Evolutionary conservation across 805 yeast genomes (phyloP), one percentile per base, ranked within the genome.

Genomic region (Suhomyces emberorum): DNA sequence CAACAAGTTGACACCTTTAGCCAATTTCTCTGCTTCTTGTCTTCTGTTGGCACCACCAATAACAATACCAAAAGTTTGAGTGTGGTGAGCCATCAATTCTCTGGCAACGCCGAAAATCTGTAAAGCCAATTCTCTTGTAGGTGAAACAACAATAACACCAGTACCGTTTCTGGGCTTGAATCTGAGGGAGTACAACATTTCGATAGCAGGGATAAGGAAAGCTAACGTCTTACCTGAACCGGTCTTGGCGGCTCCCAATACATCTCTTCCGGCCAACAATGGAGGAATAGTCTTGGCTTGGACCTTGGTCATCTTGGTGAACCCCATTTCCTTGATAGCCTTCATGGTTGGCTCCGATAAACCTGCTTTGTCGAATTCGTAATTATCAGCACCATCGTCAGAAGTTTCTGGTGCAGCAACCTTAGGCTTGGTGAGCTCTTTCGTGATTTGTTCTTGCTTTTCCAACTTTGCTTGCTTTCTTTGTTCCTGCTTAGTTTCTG

Each of bases 211-310:
- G 42, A 93, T 76, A 54, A 93, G 70, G 52, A 93, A 93, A 7
- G 99, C 98, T 43, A 95, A 69, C 0, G 99, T 93, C 69, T 93
- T 93, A 59, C 99, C 99, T 1, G 97, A 88, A 37, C 99, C 99
- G 3, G 99, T 93, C 67, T 89, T 91, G 39, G 99, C 99, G n/a
- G 98, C 98, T 48, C 98, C 99, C 37, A 93, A 73, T 15, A 95
- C 98, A 64, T 93, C 99, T 51, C 91, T 79, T 29, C 98, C 98
- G 1, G 98, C 97, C 45, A 95, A 66, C 44, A 93, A 71, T 8
- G 98, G 98, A 5, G 98, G 98, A 38, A 93, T 93, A 9, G 98
- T 88, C 64, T 91, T 80, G 18, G 95, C 83, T 65, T 93, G 99
- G 7, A 93, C 98, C 45, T 81, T 79, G 1, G 99, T 95, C 97